Conservation (phyloP, 2,329 filamentous ascomycete species). For the Exserohilum rostratum region DNA sequence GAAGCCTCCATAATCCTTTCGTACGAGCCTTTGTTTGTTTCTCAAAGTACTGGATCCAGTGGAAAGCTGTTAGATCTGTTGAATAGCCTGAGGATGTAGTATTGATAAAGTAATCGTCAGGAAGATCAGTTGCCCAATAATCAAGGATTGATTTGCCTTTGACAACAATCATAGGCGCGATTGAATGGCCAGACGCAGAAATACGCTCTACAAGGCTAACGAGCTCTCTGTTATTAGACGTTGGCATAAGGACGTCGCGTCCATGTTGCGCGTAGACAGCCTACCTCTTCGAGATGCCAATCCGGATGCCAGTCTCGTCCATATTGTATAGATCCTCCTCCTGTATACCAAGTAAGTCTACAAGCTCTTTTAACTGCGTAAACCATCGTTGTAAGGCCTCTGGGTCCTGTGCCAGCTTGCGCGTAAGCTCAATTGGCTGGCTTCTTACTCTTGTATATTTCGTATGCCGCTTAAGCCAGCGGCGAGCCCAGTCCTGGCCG, state of each 20-base stretch:
- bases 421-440: background rate
- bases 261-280: conserved; percentile 1
- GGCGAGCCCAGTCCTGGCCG: background rate
- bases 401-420: too few species aligned
- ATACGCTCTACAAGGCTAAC: conserved; percentile 4
- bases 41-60: conserved; percentile 48
- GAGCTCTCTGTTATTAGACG: conserved; percentile 3
- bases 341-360: too few species aligned
- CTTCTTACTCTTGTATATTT: background rate
- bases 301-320: background rate
- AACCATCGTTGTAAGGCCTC: too few species aligned
- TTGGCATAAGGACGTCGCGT: conserved; percentile 3
- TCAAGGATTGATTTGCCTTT: conserved; percentile 5
- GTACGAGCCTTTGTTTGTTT: conserved; percentile 28
- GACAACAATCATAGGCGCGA: conserved; percentile 5
- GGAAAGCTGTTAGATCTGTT: conserved; percentile 40
- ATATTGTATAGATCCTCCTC: background rate
- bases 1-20: conserved; percentile 38
- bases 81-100: conserved; percentile 42
- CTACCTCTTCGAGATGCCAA: conserved; percentile 6
- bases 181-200: background rate
- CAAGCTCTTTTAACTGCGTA: too few species aligned
- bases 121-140: conserved; percentile 1
- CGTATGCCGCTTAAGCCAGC: background rate
- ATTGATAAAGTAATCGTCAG: conserved; percentile 7